Base-by-base conservation (phyloP, 2,329 filamentous ascomycete species). In the Cytospora mali region DNA sequence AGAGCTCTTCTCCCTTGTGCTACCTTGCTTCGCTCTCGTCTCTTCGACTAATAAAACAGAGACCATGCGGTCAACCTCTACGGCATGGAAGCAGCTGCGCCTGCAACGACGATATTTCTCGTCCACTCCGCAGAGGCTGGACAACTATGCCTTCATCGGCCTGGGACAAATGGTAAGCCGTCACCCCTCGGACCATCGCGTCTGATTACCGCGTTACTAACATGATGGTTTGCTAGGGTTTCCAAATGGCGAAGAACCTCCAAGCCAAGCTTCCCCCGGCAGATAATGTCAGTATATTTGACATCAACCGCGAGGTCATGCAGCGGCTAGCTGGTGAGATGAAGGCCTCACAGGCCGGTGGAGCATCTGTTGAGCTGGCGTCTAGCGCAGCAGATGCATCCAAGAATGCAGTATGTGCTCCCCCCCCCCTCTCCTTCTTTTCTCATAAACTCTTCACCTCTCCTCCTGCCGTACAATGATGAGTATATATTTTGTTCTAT, bases 181-280 rank as follows among this genome's bases (percentile, higher is more conserved):
- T 10, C 9, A 18, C 42, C 52, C 31, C 39, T 49, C 39, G 10
- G 21, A 9, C n/a, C n/a, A 42, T 6, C 7, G 39, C 21, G 42
- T 46, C 13, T 18, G 13, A 28, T 3, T 16, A 33, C 16, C 13
- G n/a, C 7, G n/a, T 9, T n/a, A 4, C 16, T 28, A 13, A 28
- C 54, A 29, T 9, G 9, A 39, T 35, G 29, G 31, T 46, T 13
- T 21, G 27, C 21, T 55, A 86, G 84, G 84, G 84, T 49, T 86
- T 82, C 69, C 84, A 85, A 75, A 87, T 87, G 84, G 84, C 84
- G 65, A 83, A 80, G 74, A 87, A 87, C 71, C 79, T 87, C 4
- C 84, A 85, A 71, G 76, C 81, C 33, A 86, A 85, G 72, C 76
- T 87, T 35, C 70, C 75, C 29, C 75, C 82, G 1, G 75, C 71